Evolutionary conservation across 441 rosid species (phyloP).

Genomic region (Corymbia citriodora): DNA sequence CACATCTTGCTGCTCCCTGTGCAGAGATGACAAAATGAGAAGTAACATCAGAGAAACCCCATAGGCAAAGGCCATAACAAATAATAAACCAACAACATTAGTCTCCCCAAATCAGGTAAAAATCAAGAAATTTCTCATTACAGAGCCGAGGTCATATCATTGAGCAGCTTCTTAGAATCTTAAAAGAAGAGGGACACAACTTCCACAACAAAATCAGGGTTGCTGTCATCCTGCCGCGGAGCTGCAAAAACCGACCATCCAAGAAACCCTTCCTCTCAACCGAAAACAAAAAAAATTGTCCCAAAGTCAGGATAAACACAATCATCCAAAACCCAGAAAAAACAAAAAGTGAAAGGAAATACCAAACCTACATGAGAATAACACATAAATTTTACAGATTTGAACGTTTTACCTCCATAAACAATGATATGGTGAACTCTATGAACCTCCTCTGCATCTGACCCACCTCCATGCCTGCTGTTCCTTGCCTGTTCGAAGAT

Average conservation of each 20-base stretch:
- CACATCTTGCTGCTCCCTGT: too few species aligned
- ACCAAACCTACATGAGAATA: not conserved
- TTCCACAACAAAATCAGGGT: conserved; percentile 87
- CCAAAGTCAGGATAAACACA: not conserved
- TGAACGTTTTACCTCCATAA: too few species aligned
- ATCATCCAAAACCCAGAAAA: not conserved
- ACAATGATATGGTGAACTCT: too few species aligned
- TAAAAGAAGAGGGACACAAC: conserved; percentile 83
- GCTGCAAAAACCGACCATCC: conserved; percentile 83
- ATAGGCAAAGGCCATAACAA: not conserved
- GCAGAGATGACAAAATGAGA: not conserved
- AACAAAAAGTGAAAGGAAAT: not conserved
- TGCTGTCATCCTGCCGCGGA: conserved; percentile 92
- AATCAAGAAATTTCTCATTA: not conserved
- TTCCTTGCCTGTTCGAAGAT: too few species aligned
- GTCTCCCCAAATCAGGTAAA: not conserved
- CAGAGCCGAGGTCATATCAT: conserved; percentile 50
- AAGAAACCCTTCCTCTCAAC: conserved; percentile 51
- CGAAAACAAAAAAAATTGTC: not conserved
- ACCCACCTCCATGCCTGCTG: too few species aligned
- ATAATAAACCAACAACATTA: not conserved
- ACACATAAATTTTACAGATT: too few species aligned
- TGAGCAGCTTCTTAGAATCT: conserved; percentile 83
- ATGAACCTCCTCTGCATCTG: too few species aligned
- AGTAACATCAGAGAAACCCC: not conserved